phyloP scores from a whole-genome alignment of 768 basidiomycete species.

The Agaricus blazei region DNA sequence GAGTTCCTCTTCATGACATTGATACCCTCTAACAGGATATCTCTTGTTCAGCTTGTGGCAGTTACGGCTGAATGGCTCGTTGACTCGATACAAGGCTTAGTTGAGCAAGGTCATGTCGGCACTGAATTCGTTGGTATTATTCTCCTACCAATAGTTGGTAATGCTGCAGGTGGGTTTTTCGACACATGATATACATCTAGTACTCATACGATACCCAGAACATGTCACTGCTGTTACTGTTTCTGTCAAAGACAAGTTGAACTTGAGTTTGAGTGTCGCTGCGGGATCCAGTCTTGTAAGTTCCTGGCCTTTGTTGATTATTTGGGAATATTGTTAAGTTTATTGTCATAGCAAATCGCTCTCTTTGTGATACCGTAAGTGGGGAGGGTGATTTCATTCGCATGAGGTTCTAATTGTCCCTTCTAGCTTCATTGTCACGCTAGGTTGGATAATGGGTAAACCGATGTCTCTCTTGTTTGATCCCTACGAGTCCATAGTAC shows the following conservation, averaged over 20 bases:
- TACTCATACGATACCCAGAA: constrained; percentile 34
- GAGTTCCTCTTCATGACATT: constrained; percentile 20
- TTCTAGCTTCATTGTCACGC: constrained; percentile 61
- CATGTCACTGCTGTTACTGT: constrained; percentile 91
- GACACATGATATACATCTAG: neutral
- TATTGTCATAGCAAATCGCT: constrained; percentile 64
- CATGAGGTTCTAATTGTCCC: neutral
- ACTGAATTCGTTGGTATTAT: constrained; percentile 82
- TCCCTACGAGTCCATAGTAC: constrained; percentile 75
- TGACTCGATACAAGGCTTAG: constrained; percentile 75
- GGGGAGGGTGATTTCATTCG: neutral
- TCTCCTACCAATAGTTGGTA: constrained; percentile 88
- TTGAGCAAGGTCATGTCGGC: constrained; percentile 47
- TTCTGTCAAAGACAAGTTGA: constrained; percentile 85
- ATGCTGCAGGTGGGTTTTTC: constrained; percentile 57
- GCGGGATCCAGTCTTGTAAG: constrained; percentile 79
- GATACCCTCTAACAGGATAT: constrained; percentile 18
- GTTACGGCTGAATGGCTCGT: constrained; percentile 73
- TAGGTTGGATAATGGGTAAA: constrained; percentile 82
- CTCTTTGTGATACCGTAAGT: constrained; percentile 81
- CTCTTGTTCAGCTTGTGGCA: constrained; percentile 44
- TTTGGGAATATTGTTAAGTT: constrained; percentile 2
- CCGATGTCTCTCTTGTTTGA: constrained; percentile 82
- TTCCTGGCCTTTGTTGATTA: constrained; percentile 9
- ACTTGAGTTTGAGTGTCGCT: constrained; percentile 84